Conservation (phyloP, 2,329 filamentous ascomycete species). For the Curvularia lunata region DNA sequence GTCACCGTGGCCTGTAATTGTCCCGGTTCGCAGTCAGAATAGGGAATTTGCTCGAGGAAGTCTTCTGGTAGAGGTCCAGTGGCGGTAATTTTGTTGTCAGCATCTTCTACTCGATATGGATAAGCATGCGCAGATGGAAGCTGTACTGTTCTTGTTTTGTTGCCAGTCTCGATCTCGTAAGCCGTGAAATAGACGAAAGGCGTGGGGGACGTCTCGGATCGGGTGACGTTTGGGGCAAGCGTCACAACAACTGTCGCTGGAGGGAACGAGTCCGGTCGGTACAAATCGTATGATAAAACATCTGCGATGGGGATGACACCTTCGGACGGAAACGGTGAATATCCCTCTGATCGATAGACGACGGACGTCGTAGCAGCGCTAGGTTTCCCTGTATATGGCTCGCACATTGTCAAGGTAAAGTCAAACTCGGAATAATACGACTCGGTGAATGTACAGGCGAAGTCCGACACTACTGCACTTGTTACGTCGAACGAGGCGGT, state of each 20-base stretch:
- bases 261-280: conserved; percentile 17
- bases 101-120: conserved; percentile 44
- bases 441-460: conserved; percentile 28
- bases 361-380: conserved; percentile 42
- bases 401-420: conserved; percentile 29
- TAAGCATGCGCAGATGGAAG: conserved; percentile 47
- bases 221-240: conserved; percentile 32
- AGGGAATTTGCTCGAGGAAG: conserved; percentile 45
- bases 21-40: conserved; percentile 45
- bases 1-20: conserved; percentile 50
- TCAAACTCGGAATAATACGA: conserved; percentile 33
- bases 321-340: conserved; percentile 30
- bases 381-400: conserved; percentile 37
- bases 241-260: conserved; percentile 33
- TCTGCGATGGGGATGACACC: conserved; percentile 29
- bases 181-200: conserved; percentile 53
- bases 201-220: conserved; percentile 42
- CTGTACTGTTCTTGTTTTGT: conserved; percentile 44
- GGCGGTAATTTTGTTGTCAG: conserved; percentile 33
- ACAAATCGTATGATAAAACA: conserved; percentile 24
- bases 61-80: conserved; percentile 45
- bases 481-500: conserved; percentile 37
- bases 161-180: conserved; percentile 51
- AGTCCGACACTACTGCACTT: conserved; percentile 31
- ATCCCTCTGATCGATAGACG: conserved; percentile 31